Conservation (phyloP, 257 asterid genomes). For the Pogostemon cablin region DNA sequence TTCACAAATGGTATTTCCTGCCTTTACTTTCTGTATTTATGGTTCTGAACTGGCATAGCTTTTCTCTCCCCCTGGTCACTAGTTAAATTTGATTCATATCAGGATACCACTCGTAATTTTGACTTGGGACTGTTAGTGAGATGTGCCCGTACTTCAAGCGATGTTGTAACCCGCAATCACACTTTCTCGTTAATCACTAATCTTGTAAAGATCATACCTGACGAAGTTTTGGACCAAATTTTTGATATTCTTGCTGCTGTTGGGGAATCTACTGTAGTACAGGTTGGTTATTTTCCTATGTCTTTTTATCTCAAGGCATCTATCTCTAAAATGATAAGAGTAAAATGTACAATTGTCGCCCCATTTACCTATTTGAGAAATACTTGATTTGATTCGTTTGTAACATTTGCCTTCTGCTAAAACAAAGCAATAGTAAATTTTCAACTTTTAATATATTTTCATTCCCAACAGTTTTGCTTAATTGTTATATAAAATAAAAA, state of each 20-base stretch:
- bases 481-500: not conserved
- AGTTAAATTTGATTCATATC: slow-evolving; percentile 33
- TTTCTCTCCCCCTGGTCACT: slow-evolving; percentile 36
- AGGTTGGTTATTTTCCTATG: slow-evolving; percentile 50
- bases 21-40: slow-evolving; percentile 27
- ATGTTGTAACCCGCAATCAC: slow-evolving; percentile 71
- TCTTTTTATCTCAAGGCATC: not conserved
- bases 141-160: slow-evolving; percentile 71
- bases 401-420: not conserved
- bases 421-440: not conserved
- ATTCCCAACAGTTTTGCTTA: not conserved
- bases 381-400: not conserved
- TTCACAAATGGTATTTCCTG: slow-evolving; percentile 50
- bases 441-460: not conserved
- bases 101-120: slow-evolving; percentile 49
- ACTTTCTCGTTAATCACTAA: slow-evolving; percentile 75
- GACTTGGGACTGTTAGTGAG: slow-evolving; percentile 69
- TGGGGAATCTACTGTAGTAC: slow-evolving; percentile 75
- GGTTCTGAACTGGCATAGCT: slow-evolving; percentile 13
- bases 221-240: slow-evolving; percentile 68
- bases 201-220: slow-evolving; percentile 74
- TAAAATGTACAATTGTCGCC: not conserved
- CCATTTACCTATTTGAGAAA: not conserved
- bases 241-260: slow-evolving; percentile 63
- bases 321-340: not conserved